phyloP scores from a whole-genome alignment of 306 rosid genomes.

The Cercis canadensis region DNA sequence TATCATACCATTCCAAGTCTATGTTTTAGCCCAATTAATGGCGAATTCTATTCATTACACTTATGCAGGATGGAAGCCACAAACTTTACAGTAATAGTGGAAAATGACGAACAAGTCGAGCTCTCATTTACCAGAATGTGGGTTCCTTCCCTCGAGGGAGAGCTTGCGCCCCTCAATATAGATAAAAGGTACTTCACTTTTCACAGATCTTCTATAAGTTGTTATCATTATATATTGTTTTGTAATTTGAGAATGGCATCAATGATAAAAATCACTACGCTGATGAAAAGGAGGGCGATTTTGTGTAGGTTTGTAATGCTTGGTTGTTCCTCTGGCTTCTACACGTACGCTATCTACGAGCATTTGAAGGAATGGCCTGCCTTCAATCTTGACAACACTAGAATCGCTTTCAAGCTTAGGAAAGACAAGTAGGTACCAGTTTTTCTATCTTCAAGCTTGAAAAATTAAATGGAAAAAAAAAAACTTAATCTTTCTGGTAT shows the following conservation, averaged over 20 bases:
- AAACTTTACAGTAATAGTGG: conserved; percentile 56
- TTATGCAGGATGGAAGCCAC: conserved; percentile 42
- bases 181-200: conserved; percentile 73
- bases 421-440: conserved; percentile 64
- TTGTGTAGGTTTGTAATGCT: conserved; percentile 68
- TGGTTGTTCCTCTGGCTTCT: conserved; percentile 73
- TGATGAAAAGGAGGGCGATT: background rate
- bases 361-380: conserved; percentile 83
- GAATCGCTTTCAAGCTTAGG: conserved; percentile 74
- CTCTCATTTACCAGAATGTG: conserved; percentile 80
- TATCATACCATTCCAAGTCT: background rate
- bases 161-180: conserved; percentile 73
- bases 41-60: background rate
- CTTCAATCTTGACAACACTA: conserved; percentile 69
- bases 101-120: conserved; percentile 83
- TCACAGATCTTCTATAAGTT: too few species aligned
- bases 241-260: too few species aligned
- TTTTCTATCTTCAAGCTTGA: background rate
- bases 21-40: background rate
- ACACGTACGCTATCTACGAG: conserved; percentile 73
- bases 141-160: conserved; percentile 71
- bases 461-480: too few species aligned
- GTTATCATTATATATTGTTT: too few species aligned
- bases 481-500: background rate
- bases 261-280: background rate